phyloP scores from a whole-genome alignment of 2,329 filamentous ascomycete genomes.

The Diaporthe sp. region DNA sequence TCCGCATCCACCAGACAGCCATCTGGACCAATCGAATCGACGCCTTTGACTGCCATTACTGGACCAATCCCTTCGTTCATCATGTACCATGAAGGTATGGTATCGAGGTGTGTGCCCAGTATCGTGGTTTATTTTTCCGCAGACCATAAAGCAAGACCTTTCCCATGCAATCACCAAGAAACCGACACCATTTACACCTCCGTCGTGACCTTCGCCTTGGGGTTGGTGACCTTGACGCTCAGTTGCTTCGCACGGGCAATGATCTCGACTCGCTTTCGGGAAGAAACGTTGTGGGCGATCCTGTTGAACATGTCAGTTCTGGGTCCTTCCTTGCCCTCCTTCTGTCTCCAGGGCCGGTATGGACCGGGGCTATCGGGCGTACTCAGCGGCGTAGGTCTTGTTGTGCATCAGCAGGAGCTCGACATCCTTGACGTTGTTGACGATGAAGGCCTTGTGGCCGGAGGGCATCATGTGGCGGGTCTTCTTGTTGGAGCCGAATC shows the following conservation, averaged over 20 bases:
- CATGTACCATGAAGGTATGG: conserved; percentile 36
- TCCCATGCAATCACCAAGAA: conserved; percentile 42
- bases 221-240: conserved; percentile 99
- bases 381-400: conserved; percentile 98
- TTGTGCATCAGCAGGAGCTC: conserved; percentile 99
- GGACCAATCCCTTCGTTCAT: conserved; percentile 37
- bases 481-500: conserved; percentile 99
- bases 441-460: conserved; percentile 99
- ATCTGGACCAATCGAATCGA: conserved; percentile 39
- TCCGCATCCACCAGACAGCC: conserved; percentile 40
- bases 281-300: conserved; percentile 98
- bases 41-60: conserved; percentile 36
- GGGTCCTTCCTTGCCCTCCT: not conserved
- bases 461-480: conserved; percentile 99
- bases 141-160: conserved; percentile 43
- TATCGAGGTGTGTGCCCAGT: conserved; percentile 37
- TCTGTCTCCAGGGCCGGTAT: not conserved
- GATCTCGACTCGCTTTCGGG: conserved; percentile 98
- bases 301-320: conserved; percentile 58
- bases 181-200: conserved; percentile 74
- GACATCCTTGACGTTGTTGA: conserved; percentile 95
- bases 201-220: conserved; percentile 98
- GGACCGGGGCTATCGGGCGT: conserved; percentile 59
- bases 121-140: conserved; percentile 40
- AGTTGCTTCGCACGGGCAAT: conserved; percentile 97